A percentile compares a stretch with the other conserved stretches of the same genome.
phyloP scores from a whole-genome alignment of 176 grass and related monocot species.

The maize (Zea mays) region DNA sequence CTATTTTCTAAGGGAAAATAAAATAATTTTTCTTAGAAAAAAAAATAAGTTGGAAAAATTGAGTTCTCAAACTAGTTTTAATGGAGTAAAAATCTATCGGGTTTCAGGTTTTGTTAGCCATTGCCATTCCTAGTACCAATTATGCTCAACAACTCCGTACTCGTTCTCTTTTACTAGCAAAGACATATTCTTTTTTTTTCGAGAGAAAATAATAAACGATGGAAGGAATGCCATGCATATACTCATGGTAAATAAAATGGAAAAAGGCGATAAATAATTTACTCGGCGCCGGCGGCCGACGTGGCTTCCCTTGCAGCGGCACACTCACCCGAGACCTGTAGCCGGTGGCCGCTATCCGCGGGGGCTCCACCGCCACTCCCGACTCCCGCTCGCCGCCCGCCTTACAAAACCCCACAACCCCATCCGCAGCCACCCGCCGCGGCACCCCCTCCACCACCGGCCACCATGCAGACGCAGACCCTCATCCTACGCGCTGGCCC shows the following conservation, averaged over 20 bases:
- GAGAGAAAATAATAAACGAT: neutral
- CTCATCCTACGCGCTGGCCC: conserved; percentile 29
- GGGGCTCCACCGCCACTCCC: conserved; percentile 26
- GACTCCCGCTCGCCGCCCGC: neutral
- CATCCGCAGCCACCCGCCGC: conserved; percentile 46
- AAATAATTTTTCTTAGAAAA: too few species aligned
- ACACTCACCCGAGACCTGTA: conserved; percentile 14
- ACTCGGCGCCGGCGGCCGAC: conserved; percentile 11
- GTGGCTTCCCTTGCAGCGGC: conserved; percentile 38
- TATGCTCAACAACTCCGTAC: neutral
- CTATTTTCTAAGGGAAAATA: too few species aligned
- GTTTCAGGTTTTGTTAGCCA: too few species aligned
- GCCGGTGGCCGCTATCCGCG: conserved; percentile 41
- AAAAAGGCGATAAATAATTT: neutral
- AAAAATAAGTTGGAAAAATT: too few species aligned
- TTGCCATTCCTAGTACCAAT: too few species aligned
- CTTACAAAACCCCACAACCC: conserved; percentile 36
- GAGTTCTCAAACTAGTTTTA: too few species aligned
- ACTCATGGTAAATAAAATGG: neutral
- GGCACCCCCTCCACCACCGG: conserved; percentile 18
- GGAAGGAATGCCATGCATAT: neutral
- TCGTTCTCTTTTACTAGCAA: neutral
- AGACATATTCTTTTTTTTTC: neutral
- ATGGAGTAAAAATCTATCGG: too few species aligned
- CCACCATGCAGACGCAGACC: conserved; percentile 55